Base-by-base conservation (phyloP, 2,329 filamentous ascomycete species). In the Amesomyces nigricolor region DNA sequence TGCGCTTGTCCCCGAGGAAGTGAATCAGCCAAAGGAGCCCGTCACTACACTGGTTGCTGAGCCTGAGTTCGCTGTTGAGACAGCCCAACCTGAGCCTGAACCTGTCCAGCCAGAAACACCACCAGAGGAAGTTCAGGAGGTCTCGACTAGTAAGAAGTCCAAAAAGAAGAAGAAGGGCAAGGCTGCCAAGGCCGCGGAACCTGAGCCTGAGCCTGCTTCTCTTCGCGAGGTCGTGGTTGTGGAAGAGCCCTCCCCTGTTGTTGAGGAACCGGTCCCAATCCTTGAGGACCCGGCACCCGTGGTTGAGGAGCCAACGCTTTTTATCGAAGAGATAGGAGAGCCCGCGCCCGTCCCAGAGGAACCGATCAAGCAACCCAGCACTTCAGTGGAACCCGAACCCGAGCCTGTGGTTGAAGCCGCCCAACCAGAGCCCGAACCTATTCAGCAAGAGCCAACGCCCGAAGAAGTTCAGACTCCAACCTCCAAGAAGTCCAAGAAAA, bases 151-250 rank as follows among this genome's bases (percentile, higher is more conserved):
- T 46, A 65, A 65, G 60, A 62, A 61, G 37, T 48, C 61, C 17
- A 68, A 67, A 60, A 68, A 71, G 62, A 68, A 67, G 56, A 67
- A 64, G 59, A 67, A 65, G 58, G 38, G 49, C 39, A 60, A 63
- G 61, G 60, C 56, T 29, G 57, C 52, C 26, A 53, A 59, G 48
- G 50, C 47, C 9, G 16, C 35, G n/a, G 55, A 57, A 9, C 54
- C 51, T 13, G 56, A 56, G 32, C 17, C 42, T 13, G 43, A 49
- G 35, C 35, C 37, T 1, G 13, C 47, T 22, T 35, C 46, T 43
- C 13, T 37, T 10, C 17, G 42, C 16, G 51, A 35, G 14, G 7
- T 45, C n/a, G 26, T 16, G 2, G 26, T 19, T 32, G 13, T 19
- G 19, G 53, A 56, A 0, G 22, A 51, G 13, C 2, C 26, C 13